Conservation (phyloP, 1,284 basidiomycete genomes). For the Cryptococcus sp. region DNA sequence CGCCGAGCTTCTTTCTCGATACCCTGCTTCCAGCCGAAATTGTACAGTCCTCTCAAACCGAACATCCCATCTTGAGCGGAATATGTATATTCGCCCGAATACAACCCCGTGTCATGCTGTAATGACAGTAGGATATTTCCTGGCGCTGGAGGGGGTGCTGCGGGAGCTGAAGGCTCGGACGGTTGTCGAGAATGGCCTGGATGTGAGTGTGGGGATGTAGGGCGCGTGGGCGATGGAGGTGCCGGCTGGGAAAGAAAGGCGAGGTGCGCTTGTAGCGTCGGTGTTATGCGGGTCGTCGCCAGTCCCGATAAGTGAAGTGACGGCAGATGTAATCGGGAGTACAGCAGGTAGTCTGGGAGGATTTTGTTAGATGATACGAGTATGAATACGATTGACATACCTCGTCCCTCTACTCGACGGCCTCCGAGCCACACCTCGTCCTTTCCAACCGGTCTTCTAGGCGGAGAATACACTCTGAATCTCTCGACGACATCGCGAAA, state of each 20-base stretch:
- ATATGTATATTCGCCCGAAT: conserved; percentile 93
- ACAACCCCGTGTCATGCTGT: conserved; percentile 88
- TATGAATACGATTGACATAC: conserved; percentile 52
- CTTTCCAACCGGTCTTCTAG: conserved; percentile 69
- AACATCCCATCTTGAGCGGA: conserved; percentile 92
- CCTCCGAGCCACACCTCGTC: conserved; percentile 79
- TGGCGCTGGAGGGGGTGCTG: conserved; percentile 39
- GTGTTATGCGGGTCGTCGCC: conserved; percentile 72
- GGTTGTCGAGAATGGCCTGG: conserved; percentile 59
- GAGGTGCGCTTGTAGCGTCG: conserved; percentile 54
- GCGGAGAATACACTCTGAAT: conserved; percentile 77
- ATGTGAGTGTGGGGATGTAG: conserved; percentile 26
- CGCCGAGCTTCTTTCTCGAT: conserved; percentile 49
- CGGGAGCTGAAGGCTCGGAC: conserved; percentile 60
- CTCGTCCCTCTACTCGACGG: conserved; percentile 71
- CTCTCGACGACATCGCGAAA: conserved; percentile 87
- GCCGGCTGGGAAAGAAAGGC: conserved; percentile 49
- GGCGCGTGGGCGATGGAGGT: conserved; percentile 31
- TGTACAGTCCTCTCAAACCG: conserved; percentile 86
- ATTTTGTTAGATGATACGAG: neutral
- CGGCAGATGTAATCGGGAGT: conserved; percentile 89
- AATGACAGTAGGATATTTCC: conserved; percentile 85
- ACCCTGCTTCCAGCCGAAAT: conserved; percentile 67
- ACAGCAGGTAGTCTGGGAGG: conserved; percentile 64
- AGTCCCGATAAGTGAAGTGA: conserved; percentile 84